These are phyloP conservation scores for Argentina anserina DNA, from an alignment of 306 rosid genomes.

Conservation along the genomic window DNA sequence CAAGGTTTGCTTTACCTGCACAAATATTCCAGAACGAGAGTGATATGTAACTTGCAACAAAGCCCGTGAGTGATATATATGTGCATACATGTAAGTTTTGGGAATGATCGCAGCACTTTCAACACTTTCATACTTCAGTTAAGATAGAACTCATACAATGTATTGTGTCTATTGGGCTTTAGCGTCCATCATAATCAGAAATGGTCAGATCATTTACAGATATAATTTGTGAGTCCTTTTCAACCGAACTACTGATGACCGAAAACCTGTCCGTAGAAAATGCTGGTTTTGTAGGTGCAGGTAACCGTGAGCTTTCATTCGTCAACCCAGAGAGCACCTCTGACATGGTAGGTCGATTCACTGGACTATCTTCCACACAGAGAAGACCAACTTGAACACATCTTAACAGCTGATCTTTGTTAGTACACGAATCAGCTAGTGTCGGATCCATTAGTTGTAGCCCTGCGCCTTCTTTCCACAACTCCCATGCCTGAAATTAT, in stretches of 20 bases:
- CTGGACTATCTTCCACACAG: slow-evolving; percentile 18
- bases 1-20: slow-evolving; percentile 20
- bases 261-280: slow-evolving; percentile 1
- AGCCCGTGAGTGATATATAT: too few species aligned
- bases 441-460: slow-evolving; percentile 16
- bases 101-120: too few species aligned
- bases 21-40: slow-evolving; percentile 5
- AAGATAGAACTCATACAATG: neutral
- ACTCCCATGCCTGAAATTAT: slow-evolving; percentile 16
- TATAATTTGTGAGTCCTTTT: neutral
- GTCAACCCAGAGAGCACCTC: slow-evolving; percentile 17
- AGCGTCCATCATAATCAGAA: neutral
- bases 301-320: slow-evolving; percentile 16
- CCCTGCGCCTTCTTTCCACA: slow-evolving; percentile 6
- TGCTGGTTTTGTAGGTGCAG: slow-evolving; percentile 26
- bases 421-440: slow-evolving; percentile 3
- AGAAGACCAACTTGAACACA: slow-evolving; percentile 17
- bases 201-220: neutral
- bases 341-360: slow-evolving; percentile 26
- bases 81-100: too few species aligned
- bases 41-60: too few species aligned
- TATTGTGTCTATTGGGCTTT: neutral
- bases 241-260: neutral
- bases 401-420: slow-evolving; percentile 17
- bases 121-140: too few species aligned